Base-by-base conservation (phyloP, 1,284 basidiomycete genomes). In the Sporisorium exsertum region DNA sequence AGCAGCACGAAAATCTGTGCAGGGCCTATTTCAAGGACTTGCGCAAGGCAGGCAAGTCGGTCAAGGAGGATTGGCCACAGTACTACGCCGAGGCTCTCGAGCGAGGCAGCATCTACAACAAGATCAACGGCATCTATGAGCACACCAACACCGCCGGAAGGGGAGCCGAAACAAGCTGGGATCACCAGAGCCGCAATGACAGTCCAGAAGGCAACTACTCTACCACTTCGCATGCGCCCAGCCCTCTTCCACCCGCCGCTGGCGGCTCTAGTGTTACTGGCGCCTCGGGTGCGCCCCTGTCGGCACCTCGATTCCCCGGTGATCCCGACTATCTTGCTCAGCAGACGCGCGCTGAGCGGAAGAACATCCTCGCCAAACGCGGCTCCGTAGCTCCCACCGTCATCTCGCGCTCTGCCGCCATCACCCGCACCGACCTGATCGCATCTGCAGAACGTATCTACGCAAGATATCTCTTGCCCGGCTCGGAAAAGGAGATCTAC, bases 1-100 rank as follows among this genome's bases (percentile, higher is more conserved):
- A 97, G 82, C 96, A 98, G 87, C 96, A 99, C 86, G 97, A 98
- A 87, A 97, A 97, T 85, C 90, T 99, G 47, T 99, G 95, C 87
- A 90, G 95, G 67, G 96, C 95, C 8, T 98, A 97, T 87, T 97
- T 99, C 90, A 97, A 97, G 88, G 96, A 98, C 86, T 90, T 99
- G 69, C 91, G 93, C 82, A 94, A 95, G 87, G 94, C 94, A 1
- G 95, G 95, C 9, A 90, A 93, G 42, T 91, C 91, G 10, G 92
- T 98, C 81, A 92, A 92, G 85, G 93, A 97, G 22, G 96, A 97
- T 85, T 99, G 95, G 95, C 96, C 96, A 6, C 93, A 95, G 85
- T 98, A 95, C 84, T 95, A 93, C 90, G 85, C 53, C 84, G 87
- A 49, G 86, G 87, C 57, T 79, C 85, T 93, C 52, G 88, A 92